Evolutionary conservation across 2,329 filamentous ascomycete genomes (phyloP).

Genomic region (Aspergillus latus): DNA sequence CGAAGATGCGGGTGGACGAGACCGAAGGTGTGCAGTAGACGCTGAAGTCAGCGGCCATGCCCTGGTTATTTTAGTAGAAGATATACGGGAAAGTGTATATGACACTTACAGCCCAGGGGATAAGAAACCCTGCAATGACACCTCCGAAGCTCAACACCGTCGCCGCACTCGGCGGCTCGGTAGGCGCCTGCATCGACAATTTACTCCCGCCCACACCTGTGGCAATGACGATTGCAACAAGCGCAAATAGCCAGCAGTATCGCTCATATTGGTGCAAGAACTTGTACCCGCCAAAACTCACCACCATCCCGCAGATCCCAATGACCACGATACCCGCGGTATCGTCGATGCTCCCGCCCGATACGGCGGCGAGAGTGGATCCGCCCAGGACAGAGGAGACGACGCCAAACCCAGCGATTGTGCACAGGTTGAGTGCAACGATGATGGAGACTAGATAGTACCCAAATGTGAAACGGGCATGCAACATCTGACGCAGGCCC

Average conservation of each 20-base stretch:
- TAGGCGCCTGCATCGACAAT: background rate
- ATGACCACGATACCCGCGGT: slow-evolving; percentile 15
- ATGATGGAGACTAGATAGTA: slow-evolving; percentile 9
- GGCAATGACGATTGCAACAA: slow-evolving; percentile 9
- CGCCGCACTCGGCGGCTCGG: slow-evolving; percentile 4
- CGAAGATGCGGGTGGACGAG: slow-evolving; percentile 14
- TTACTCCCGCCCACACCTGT: slow-evolving; percentile 10
- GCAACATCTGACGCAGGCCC: slow-evolving; percentile 12
- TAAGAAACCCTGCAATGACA: slow-evolving; percentile 12
- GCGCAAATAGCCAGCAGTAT: slow-evolving; percentile 13
- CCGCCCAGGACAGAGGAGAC: slow-evolving; percentile 7
- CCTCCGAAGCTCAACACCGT: slow-evolving; percentile 12
- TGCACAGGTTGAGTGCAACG: slow-evolving; percentile 12
- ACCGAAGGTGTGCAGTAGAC: slow-evolving; percentile 13
- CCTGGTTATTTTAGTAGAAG: background rate
- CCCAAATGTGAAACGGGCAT: slow-evolving; percentile 13
- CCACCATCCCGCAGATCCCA: slow-evolving; percentile 13
- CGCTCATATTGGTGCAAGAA: slow-evolving; percentile 16
- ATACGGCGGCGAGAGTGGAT: slow-evolving; percentile 7
- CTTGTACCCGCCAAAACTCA: slow-evolving; percentile 13
- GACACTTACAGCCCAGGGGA: slow-evolving; percentile 13
- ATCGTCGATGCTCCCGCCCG: slow-evolving; percentile 9
- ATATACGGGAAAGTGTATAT: background rate
- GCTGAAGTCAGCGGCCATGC: slow-evolving; percentile 12
- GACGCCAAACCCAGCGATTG: slow-evolving; percentile 12